Conservation (phyloP, 139 green algal species). For the Chlorella vulgaris region DNA sequence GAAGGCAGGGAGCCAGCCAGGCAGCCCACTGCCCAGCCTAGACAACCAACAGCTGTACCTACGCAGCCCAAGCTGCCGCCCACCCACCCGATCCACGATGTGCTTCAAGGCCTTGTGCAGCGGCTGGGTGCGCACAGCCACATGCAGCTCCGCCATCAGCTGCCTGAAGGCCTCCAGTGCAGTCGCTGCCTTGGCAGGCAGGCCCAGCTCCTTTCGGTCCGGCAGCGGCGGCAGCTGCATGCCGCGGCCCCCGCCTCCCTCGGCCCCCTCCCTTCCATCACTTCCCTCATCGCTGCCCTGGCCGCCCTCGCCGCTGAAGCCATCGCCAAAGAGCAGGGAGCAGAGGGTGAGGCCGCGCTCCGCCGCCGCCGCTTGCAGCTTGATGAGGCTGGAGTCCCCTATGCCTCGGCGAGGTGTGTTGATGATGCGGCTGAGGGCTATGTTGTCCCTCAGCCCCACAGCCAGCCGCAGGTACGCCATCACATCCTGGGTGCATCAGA, state of each 20-base stretch:
- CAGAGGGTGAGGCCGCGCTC: background rate
- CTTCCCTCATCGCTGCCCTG: background rate
- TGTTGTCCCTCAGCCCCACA: constrained; percentile 46
- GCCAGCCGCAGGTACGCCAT: constrained; percentile 66
- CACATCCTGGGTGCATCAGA: constrained; percentile 37
- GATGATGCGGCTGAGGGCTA: constrained; percentile 61
- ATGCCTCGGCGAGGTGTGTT: constrained; percentile 53
- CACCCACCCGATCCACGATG: constrained; percentile 26
- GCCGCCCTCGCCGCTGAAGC: background rate
- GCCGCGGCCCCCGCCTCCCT: background rate
- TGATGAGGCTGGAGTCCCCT: constrained; percentile 22
- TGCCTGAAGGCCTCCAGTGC: constrained; percentile 36
- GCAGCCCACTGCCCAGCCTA: background rate
- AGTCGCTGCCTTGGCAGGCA: constrained; percentile 13
- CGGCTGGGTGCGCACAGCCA: background rate
- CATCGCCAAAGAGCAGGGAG: constrained; percentile 13
- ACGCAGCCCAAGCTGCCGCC: background rate
- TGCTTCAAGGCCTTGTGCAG: constrained; percentile 10
- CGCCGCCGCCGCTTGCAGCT: background rate
- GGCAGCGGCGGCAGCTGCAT: constrained; percentile 33
- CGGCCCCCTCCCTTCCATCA: background rate
- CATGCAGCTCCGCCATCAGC: constrained; percentile 17
- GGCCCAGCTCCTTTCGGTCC: constrained; percentile 31
- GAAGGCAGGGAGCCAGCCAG: background rate
- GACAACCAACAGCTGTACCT: background rate